Evolutionary conservation across 1,139 yeast genomes (phyloP), one percentile per base, ranked within the genome.

Genomic region (Hyphopichia fennica): DNA sequence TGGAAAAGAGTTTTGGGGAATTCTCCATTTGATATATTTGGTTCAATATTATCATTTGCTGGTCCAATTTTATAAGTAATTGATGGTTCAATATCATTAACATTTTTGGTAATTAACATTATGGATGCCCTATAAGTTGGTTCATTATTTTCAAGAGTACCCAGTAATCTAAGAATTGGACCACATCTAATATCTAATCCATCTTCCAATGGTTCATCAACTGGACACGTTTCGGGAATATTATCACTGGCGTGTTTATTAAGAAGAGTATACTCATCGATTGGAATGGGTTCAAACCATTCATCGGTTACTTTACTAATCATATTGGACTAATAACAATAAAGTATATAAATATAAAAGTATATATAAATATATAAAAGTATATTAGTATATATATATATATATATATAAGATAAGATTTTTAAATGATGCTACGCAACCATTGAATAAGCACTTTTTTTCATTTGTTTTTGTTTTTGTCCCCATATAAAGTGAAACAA

Each of bases 151-250:
- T 76, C 81, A 32, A 76, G 68, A 47, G 84, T 77, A 4, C 87
- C 90, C 44, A 80, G 67, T 42, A 84, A 75, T 45, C 93, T 71
- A 44, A 90, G 65, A 30, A 84, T 69, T 0, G 97, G 97, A 1
- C 97, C 97, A 58, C 93, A 85, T 47, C 74, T 68, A 39, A 84
- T 70, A 40, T 78, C 72, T n/a, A 79, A 54, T 3, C 56, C 67
- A 34, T 38, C 34, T 6, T 58, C 64, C 27, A 66, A 46, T 17
- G 61, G 60, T 13, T 59, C 60, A 3, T 57, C 56, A 13, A 38
- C 44, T 1, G 75, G 75, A 31, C 55, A 48, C 18, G 52, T 49
- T 10, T 54, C 53, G 6, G 73, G 72, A 3, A 60, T 59, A 20
- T 56, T 50, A 35, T 53, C 54, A 9, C 62, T 60, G 34, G 56